A percentile compares a stretch with the other conserved stretches of the same genome.
These are phyloP conservation scores for Lepiota brunneoincarnata DNA, from an alignment of 768 basidiomycete genomes.

Conservation along the genomic window DNA sequence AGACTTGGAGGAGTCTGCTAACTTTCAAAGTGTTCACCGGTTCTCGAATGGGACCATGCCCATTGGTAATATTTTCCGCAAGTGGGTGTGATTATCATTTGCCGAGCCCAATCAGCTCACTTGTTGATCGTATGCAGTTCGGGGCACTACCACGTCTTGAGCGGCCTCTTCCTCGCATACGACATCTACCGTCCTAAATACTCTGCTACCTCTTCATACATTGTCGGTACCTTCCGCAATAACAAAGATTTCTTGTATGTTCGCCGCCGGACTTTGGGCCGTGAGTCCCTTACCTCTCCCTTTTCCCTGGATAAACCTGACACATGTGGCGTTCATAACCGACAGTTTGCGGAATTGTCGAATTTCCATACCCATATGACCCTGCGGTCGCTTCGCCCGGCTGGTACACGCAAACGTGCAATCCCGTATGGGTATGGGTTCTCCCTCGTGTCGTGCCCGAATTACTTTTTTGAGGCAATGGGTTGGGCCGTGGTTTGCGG, in stretches of 20 bases:
- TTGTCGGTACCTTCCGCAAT: conserved; percentile 60
- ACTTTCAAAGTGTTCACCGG: conserved; percentile 69
- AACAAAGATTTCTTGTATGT: conserved; percentile 66
- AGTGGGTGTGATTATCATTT: conserved; percentile 46
- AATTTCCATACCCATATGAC: conserved; percentile 84
- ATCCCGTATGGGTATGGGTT: conserved; percentile 95
- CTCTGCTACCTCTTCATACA: conserved; percentile 59
- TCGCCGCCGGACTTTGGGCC: conserved; percentile 66
- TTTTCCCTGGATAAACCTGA: conserved; percentile 1
- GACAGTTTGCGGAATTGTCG: conserved; percentile 78
- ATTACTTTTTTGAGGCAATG: conserved; percentile 90
- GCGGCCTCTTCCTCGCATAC: conserved; percentile 73
- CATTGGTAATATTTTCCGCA: conserved; percentile 78
- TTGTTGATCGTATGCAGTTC: conserved; percentile 49
- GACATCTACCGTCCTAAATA: conserved; percentile 83
- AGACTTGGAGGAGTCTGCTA: background rate
- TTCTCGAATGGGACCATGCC: conserved; percentile 98
- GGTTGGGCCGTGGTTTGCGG: conserved; percentile 68
- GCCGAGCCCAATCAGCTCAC: background rate
- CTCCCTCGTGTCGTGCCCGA: conserved; percentile 81
- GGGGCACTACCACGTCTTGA: conserved; percentile 82
- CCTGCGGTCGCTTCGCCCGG: conserved; percentile 80
- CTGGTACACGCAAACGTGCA: conserved; percentile 73
- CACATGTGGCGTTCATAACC: background rate
- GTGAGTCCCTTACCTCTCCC: conserved; percentile 44